Percentiles rank a stretch among this genome's conserved stretches.
Conservation (phyloP, 306 rosid species). For the Pachyrhizus erosus region DNA sequence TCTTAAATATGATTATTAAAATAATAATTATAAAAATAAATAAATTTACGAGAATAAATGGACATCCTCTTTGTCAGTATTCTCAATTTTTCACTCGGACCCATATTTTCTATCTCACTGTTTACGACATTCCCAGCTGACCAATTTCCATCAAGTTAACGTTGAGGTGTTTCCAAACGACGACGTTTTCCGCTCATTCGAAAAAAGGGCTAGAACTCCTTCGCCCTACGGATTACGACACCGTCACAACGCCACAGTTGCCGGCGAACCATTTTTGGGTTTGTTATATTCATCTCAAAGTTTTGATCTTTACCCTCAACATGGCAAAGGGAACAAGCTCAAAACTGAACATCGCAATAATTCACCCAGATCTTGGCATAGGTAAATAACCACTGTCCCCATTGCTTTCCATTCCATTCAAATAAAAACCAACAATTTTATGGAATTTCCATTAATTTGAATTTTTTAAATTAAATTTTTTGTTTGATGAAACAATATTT, state of each 20-base stretch:
- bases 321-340: conserved; percentile 55
- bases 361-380: conserved; percentile 96
- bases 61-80: too few relatives aligned
- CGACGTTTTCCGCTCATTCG: background rate
- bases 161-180: background rate
- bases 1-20: too few relatives aligned
- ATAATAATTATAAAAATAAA: too few relatives aligned
- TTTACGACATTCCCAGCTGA: too few relatives aligned
- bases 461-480: background rate
- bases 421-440: background rate
- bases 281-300: background rate
- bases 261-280: conserved; percentile 3
- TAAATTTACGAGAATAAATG: too few relatives aligned
- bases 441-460: conserved; percentile 17
- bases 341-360: conserved; percentile 71
- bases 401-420: conserved; percentile 13
- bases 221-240: background rate
- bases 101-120: too few relatives aligned
- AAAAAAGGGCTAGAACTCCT: background rate
- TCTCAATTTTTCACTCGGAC: too few relatives aligned
- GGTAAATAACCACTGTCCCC: conserved; percentile 49
- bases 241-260: background rate
- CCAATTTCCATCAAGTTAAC: too few relatives aligned
- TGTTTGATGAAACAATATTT: background rate
- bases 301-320: background rate